Percentiles rank a stretch among this genome's conserved stretches.
phyloP scores from a whole-genome alignment of 129 eudicot genomes.

The Chrysanthemum seticuspe region DNA sequence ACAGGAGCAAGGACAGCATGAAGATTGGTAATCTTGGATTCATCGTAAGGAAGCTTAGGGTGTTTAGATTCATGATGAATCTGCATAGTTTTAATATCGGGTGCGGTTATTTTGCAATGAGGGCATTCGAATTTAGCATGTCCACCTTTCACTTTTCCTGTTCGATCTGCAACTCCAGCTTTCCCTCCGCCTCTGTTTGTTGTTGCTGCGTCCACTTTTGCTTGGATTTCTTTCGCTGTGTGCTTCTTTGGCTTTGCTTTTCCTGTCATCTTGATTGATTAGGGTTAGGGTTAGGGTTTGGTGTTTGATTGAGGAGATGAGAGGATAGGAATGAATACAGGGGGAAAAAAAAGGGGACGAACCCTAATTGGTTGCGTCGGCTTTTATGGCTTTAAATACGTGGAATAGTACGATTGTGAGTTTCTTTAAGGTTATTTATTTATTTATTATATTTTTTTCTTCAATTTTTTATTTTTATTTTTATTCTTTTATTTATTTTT shows the following conservation, averaged over 20 bases:
- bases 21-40: constrained; percentile 67
- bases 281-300: constrained; percentile 1
- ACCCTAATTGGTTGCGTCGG: constrained; percentile 25
- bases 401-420: too few species aligned
- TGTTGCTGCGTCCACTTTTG: constrained; percentile 76
- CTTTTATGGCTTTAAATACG: constrained; percentile 9
- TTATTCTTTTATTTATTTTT: too few species aligned
- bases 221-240: constrained; percentile 61
- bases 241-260: constrained; percentile 78
- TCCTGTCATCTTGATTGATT: constrained; percentile 49
- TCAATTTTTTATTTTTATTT: too few species aligned
- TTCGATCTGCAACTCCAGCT: constrained; percentile 84
- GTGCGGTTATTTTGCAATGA: constrained; percentile 79
- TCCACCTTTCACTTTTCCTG: constrained; percentile 75
- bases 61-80: constrained; percentile 91
- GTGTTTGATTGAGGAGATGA: constrained; percentile 21
- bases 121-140: constrained; percentile 94
- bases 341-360: constrained; percentile 10
- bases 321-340: neutral
- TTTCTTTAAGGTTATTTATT: too few species aligned
- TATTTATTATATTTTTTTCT: too few species aligned
- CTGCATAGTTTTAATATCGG: constrained; percentile 90
- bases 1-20: constrained; percentile 41
- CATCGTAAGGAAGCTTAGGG: constrained; percentile 85
- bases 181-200: constrained; percentile 83